Evolutionary conservation across 108 stramenopile genomes (phyloP), one percentile per base, ranked within the genome.

Genomic region (Cyclotella kingstonii): DNA sequence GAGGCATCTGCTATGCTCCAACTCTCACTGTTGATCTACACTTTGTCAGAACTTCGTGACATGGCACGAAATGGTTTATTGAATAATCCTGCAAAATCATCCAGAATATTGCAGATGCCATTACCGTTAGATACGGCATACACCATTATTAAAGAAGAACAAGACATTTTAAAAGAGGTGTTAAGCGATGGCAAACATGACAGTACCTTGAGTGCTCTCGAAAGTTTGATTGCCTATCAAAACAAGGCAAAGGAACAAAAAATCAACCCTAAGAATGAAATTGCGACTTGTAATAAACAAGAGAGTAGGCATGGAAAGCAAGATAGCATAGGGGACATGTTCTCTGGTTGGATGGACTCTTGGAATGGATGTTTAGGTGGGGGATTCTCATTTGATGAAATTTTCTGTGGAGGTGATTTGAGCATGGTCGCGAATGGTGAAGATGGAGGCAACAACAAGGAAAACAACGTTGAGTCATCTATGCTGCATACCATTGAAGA

Each of bases 401-500:
- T 57, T 14, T 54, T 61, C 45, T 63, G 62, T 31, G 47, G 57
- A 19, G 61, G 46, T 19, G 25, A 57, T 50, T 48, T 44, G 22
- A 17, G 57, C 19, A 48, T 29, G 68, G 45, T 55, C 12, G 48
- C 38, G 34, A 27, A 45, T 14, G 26, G 54, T n/a, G 17, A 52
- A 23, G 30, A 21, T 6, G 21, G 29, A 18, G 0, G 19, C 28
- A 21, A 44, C 29, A 30, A 26, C 42, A 6, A 29, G 36, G 47
- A 30, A 18, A 38, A 49, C 9, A 38, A 49, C 25, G 56, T 28
- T 3, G 36, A 28, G 48, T 58, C 63, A 10, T 59, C 73, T 8
- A 63, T 78, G 30, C 65, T 87, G 44, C 48, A 58, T 10, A 48
- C 54, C 7, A 68, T 89, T 36, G 81, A 55, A 1, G 88, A 89